Conservation (phyloP, 768 basidiomycete species). For the Amanita polypyramis region DNA sequence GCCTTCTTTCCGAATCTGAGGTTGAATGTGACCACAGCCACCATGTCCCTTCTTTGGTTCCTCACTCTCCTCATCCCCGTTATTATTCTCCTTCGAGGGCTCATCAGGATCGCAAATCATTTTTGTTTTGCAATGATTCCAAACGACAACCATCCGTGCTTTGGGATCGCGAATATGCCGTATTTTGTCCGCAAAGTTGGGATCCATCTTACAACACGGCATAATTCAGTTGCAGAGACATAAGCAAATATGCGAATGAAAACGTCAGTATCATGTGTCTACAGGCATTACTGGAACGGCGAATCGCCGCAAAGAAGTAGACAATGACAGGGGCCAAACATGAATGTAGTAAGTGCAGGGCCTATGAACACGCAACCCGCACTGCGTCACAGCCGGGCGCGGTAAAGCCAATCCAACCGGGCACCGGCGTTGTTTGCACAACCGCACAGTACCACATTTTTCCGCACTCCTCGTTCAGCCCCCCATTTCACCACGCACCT, state of each 20-base stretch:
- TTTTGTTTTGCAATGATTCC: slow-evolving; percentile 81
- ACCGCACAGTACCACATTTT: slow-evolving; percentile 29
- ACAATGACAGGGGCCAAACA: slow-evolving; percentile 51
- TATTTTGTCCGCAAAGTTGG: slow-evolving; percentile 78
- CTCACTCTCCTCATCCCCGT: slow-evolving; percentile 44
- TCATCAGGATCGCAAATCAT: slow-evolving; percentile 85
- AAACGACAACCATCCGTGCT: slow-evolving; percentile 77
- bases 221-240: slow-evolving; percentile 17
- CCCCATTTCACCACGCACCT: slow-evolving; percentile 94
- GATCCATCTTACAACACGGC: slow-evolving; percentile 57
- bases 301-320: slow-evolving; percentile 17
- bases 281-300: slow-evolving; percentile 20
- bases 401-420: slow-evolving; percentile 39
- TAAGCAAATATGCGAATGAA: slow-evolving; percentile 43
- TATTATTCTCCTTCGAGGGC: slow-evolving; percentile 68
- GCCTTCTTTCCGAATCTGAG: slow-evolving; percentile 86
- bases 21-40: slow-evolving; percentile 94
- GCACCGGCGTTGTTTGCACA: slow-evolving; percentile 22
- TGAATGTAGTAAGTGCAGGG: slow-evolving; percentile 54
- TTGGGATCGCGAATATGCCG: slow-evolving; percentile 82
- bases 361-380: slow-evolving; percentile 38
- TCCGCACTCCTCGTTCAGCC: slow-evolving; percentile 95
- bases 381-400: slow-evolving; percentile 67
- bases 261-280: slow-evolving; percentile 55
- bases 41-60: slow-evolving; percentile 88